phyloP scores from a whole-genome alignment of 1,139 yeast species.

The Meyerozyma carpophila region DNA sequence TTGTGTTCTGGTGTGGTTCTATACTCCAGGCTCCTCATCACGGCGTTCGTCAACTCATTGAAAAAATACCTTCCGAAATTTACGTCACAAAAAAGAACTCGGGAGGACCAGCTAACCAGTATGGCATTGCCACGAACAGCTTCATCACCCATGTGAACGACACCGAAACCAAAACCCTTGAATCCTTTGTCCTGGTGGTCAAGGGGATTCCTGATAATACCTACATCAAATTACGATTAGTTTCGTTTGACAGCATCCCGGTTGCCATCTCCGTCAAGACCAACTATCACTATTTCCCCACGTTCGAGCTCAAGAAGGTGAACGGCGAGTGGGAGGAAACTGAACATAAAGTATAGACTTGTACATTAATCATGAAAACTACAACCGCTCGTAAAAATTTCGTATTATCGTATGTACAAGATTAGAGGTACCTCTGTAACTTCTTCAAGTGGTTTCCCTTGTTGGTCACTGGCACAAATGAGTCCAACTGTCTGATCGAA shows the following conservation, averaged over 20 bases:
- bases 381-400: background rate
- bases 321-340: conserved; percentile 48
- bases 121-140: conserved; percentile 73
- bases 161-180: conserved; percentile 61
- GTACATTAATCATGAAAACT: background rate
- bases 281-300: conserved; percentile 87
- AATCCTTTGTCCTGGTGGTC: conserved; percentile 58
- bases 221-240: conserved; percentile 74
- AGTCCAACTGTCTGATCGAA: conserved; percentile 57
- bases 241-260: conserved; percentile 81
- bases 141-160: conserved; percentile 90
- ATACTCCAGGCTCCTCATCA: conserved; percentile 49
- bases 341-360: conserved; percentile 15
- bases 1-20: conserved; percentile 81
- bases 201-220: conserved; percentile 69
- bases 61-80: conserved; percentile 73
- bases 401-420: conserved; percentile 4
- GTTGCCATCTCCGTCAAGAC: conserved; percentile 82
- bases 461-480: conserved; percentile 52
- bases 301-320: conserved; percentile 57
- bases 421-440: conserved; percentile 29
- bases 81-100: conserved; percentile 67
- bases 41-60: conserved; percentile 61
- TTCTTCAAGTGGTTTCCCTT: conserved; percentile 52
- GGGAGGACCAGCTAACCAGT: conserved; percentile 85